phyloP scores from a whole-genome alignment of 345 rosid genomes.

The Arabidopsis arenosa region DNA sequence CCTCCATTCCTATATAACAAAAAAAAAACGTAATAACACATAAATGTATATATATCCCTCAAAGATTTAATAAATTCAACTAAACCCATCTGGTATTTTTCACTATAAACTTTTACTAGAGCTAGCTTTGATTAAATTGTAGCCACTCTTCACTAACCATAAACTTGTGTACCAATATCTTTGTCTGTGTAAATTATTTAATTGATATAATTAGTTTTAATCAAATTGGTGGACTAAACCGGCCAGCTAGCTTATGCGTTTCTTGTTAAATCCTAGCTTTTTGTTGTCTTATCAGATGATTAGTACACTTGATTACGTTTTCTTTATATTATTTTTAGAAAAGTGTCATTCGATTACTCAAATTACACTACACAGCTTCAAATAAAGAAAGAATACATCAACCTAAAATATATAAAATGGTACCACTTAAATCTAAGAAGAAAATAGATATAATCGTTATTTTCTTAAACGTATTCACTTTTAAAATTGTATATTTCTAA shows the following conservation, averaged over 20 bases:
- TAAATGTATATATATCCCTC: not conserved
- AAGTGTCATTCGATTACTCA: conserved; percentile 21
- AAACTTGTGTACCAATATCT: not conserved
- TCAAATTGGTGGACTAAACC: conserved; percentile 10
- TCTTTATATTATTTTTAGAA: not conserved
- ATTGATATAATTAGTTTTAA: not conserved
- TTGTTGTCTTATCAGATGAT: conserved; percentile 36
- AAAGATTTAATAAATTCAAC: not conserved
- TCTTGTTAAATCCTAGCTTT: conserved; percentile 20
- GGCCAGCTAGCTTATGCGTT: conserved; percentile 14
- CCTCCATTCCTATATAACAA: conserved; percentile 30
- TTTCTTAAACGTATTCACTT: not conserved
- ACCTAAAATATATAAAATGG: conserved; percentile 1
- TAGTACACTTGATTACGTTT: not conserved
- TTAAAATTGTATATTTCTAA: not conserved
- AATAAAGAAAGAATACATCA: not conserved
- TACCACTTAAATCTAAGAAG: conserved; percentile 9
- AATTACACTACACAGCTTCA: not conserved
- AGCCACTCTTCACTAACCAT: not conserved
- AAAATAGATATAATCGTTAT: not conserved
- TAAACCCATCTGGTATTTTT: not conserved
- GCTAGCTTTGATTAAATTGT: not conserved
- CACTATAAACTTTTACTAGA: not conserved
- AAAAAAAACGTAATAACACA: not conserved
- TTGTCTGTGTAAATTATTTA: not conserved